phyloP scores from a whole-genome alignment of 2,329 filamentous ascomycete species.

The Furcasterigmium furcatum region DNA sequence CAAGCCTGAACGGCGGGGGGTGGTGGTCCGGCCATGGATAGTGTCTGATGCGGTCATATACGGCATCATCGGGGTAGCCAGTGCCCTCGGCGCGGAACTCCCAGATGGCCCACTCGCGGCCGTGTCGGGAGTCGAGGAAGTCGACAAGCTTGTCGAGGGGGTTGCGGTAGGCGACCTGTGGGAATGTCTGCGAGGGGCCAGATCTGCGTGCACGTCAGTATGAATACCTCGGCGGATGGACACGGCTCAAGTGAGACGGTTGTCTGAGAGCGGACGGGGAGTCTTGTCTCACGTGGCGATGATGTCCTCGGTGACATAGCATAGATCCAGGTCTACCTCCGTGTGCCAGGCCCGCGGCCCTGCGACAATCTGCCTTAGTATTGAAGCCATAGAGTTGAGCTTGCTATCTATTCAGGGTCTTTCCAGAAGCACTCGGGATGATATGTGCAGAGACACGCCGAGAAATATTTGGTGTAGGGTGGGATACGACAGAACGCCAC shows the following conservation, averaged over 20 bases:
- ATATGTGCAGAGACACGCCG: no score
- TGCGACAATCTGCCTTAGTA: conserved; percentile 89
- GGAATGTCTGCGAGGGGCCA: conserved; percentile 84
- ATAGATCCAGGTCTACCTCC: conserved; percentile 87
- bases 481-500: no score
- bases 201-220: conserved; percentile 58
- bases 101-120: conserved; percentile 88
- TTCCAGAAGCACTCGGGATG: no score
- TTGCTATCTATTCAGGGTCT: background rate
- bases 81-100: conserved; percentile 97
- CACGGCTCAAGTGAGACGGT: no score
- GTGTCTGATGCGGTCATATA: conserved; percentile 81
- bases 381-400: conserved; percentile 54
- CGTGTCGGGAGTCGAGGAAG: conserved; percentile 85
- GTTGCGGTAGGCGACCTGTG: conserved; percentile 89
- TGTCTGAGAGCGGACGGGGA: background rate
- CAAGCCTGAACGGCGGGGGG: conserved; percentile 84
- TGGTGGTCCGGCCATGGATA: conserved; percentile 98
- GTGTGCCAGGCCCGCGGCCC: conserved; percentile 79
- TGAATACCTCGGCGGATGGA: no score
- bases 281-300: conserved; percentile 59
- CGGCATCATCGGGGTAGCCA: conserved; percentile 87
- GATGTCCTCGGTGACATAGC: conserved; percentile 87
- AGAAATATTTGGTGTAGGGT: no score
- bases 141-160: conserved; percentile 82